These are phyloP conservation scores for Termitomyces titanicus DNA, from an alignment of 768 basidiomycete species.

Conservation along the genomic window DNA sequence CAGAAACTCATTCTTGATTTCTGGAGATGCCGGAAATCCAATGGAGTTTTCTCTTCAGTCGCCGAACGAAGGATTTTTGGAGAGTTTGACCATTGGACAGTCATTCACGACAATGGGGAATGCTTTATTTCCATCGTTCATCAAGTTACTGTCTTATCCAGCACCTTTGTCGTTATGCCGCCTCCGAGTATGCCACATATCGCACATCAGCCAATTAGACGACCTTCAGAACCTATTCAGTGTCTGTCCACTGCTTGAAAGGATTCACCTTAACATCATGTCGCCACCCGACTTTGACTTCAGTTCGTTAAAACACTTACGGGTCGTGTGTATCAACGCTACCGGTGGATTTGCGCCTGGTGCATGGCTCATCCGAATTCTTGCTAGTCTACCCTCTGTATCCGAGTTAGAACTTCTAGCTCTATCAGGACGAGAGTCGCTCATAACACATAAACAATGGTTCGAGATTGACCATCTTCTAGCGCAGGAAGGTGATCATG, in stretches of 20 bases:
- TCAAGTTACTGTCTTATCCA: not conserved
- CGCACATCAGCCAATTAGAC: not conserved
- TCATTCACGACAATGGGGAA: too few relatives aligned
- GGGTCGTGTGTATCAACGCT: not conserved
- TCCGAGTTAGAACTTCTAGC: not conserved
- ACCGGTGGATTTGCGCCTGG: not conserved
- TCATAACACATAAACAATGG: not conserved
- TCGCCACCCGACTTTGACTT: not conserved
- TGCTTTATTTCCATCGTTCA: not conserved
- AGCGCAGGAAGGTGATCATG: not conserved
- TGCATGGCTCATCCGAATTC: not conserved
- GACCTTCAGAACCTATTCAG: not conserved
- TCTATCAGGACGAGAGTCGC: not conserved
- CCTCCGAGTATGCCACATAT: not conserved
- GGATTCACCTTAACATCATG: not conserved
- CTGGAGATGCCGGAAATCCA: not conserved
- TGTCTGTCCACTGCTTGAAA: not conserved
- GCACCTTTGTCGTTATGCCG: not conserved
- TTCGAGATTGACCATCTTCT: not conserved
- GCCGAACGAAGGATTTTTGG: not conserved
- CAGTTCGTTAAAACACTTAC: not conserved
- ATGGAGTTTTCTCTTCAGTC: not conserved
- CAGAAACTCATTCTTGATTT: not conserved
- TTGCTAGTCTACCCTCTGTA: not conserved
- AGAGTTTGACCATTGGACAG: not conserved